A percentile compares a stretch with the other conserved stretches of the same genome.
Evolutionary conservation across 1,284 basidiomycete species (phyloP).

Genomic region (Malassezia psittaci): DNA sequence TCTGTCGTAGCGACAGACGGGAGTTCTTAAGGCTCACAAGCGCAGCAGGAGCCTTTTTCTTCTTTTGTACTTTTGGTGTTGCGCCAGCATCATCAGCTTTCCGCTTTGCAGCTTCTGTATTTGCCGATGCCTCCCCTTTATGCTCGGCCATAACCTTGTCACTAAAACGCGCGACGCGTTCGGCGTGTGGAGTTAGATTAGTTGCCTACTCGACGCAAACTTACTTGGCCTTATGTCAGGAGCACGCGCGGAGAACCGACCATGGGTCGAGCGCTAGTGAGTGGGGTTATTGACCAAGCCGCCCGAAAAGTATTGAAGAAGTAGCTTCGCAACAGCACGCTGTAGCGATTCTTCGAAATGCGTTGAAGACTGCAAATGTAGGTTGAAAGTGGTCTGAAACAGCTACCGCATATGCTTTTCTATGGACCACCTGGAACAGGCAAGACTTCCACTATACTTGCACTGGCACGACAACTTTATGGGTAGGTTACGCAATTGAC

Average conservation of each 20-base stretch:
- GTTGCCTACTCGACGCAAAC: neutral
- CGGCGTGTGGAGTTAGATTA: neutral
- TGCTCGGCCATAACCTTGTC: conserved; percentile 6
- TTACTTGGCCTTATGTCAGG: neutral
- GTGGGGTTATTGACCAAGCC: conserved; percentile 52
- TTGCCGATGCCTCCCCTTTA: neutral
- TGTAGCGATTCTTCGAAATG: conserved; percentile 79
- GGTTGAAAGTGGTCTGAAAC: conserved; percentile 25
- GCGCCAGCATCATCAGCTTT: conserved; percentile 3
- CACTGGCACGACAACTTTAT: conserved; percentile 83
- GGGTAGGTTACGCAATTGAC: conserved; percentile 50
- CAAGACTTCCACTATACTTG: conserved; percentile 96
- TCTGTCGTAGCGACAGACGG: conserved; percentile 68
- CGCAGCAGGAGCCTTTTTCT: conserved; percentile 5
- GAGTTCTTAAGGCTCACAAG: conserved; percentile 52
- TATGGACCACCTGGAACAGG: conserved; percentile 98
- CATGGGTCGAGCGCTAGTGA: conserved; percentile 19
- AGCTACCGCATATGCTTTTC: conserved; percentile 99
- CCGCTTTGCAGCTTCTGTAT: conserved; percentile 8
- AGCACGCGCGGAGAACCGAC: conserved; percentile 6
- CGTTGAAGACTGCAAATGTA: conserved; percentile 83
- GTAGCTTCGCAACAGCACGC: conserved; percentile 95
- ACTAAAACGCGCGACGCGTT: conserved; percentile 1
- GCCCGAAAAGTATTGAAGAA: conserved; percentile 94
- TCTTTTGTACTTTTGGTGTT: conserved; percentile 19